These are phyloP conservation scores for Boechera divaricarpa DNA, from an alignment of 345 rosid species.

Conservation along the genomic window DNA sequence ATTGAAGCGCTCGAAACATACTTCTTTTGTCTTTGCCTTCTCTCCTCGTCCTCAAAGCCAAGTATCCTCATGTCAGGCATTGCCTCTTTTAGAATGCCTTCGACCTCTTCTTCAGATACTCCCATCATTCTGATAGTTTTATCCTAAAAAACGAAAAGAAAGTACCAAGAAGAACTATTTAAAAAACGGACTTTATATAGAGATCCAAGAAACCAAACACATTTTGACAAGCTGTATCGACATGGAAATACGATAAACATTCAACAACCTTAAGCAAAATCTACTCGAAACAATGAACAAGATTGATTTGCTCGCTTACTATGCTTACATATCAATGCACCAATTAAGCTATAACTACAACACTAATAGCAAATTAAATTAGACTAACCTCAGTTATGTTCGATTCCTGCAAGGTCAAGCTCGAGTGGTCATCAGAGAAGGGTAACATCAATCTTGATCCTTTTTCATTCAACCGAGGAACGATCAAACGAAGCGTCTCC, in stretches of 20 bases:
- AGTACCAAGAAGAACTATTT: not conserved
- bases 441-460: conserved; percentile 76
- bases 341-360: not conserved
- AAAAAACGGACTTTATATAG: too few relatives aligned
- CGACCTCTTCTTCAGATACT: conserved; percentile 71
- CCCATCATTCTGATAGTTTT: conserved; percentile 94
- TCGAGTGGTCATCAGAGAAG: conserved; percentile 64
- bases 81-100: conserved; percentile 57
- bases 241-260: too few relatives aligned
- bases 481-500: conserved; percentile 75
- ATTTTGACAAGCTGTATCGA: not conserved
- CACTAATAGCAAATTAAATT: not conserved
- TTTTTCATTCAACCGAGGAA: conserved; percentile 62
- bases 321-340: not conserved
- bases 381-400: conserved; percentile 60
- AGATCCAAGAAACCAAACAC: too few relatives aligned
- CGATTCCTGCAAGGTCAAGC: conserved; percentile 60
- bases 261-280: not conserved
- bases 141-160: conserved; percentile 47
- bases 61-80: conserved; percentile 67
- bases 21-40: conserved; percentile 62
- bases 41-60: conserved; percentile 94
- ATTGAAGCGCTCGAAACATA: conserved; percentile 40
- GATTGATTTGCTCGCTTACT: not conserved
- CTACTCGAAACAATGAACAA: not conserved